phyloP scores from a whole-genome alignment of 768 basidiomycete genomes.

The Leccinellum albellum region DNA sequence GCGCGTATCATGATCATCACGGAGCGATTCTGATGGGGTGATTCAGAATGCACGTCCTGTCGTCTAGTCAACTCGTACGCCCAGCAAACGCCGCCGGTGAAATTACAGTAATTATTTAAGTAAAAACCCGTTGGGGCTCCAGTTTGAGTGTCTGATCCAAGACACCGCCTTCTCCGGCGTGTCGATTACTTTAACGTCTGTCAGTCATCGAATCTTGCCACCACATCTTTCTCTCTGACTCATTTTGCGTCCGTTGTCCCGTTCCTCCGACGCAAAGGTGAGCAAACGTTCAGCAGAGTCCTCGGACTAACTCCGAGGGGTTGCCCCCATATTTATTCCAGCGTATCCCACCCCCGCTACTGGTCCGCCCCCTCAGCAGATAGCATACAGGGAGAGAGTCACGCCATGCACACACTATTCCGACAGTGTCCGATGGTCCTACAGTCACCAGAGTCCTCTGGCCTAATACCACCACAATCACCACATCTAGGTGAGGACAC shows the following conservation, averaged over 20 bases:
- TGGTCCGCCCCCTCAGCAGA: not conserved
- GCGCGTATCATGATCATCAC: not conserved
- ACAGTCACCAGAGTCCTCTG: not conserved
- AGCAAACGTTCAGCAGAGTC: not conserved
- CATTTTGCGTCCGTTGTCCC: not conserved
- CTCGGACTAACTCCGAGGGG: not conserved
- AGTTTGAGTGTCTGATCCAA: not conserved
- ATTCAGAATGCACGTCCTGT: not conserved
- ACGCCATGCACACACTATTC: not conserved
- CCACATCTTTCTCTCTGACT: not conserved
- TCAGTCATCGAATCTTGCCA: not conserved
- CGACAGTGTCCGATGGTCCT: not conserved
- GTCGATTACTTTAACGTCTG: not conserved
- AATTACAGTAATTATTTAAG: not conserved
- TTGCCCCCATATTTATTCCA: not conserved
- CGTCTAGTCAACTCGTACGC: conserved; percentile 1
- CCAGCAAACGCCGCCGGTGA: not conserved
- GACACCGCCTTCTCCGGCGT: not conserved
- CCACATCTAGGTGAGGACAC: conserved; percentile 7
- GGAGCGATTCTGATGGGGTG: not conserved
- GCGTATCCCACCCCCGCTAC: not conserved
- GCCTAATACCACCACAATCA: not conserved
- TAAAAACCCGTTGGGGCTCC: not conserved
- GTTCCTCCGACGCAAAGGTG: too few relatives aligned
- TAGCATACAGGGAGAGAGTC: conserved; percentile 1